Evolutionary conservation across 225 moss, liverwort and hornwort genomes (phyloP).

Genomic region (Bryoerythrophyllum caledonicum): DNA sequence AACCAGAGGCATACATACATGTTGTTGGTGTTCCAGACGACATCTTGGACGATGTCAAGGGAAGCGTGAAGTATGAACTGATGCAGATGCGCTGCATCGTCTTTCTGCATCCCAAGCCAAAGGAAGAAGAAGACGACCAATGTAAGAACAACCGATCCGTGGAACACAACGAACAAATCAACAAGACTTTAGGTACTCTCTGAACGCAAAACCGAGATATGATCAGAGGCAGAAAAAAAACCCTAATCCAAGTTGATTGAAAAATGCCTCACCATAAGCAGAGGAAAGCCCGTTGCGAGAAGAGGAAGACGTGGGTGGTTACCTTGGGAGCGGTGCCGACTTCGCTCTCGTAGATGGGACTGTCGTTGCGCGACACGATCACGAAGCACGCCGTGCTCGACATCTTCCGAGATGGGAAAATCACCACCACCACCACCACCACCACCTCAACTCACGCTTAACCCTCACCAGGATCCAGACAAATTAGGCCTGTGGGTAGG

Average conservation of each 20-base stretch:
- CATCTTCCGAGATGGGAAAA: slow-evolving; percentile 33
- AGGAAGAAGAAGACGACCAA: neutral
- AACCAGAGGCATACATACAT: slow-evolving; percentile 54
- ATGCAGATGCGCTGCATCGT: slow-evolving; percentile 92
- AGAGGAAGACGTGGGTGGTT: neutral
- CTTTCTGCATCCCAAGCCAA: no score
- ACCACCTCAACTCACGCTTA: neutral
- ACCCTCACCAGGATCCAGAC: neutral
- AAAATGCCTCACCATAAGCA: neutral
- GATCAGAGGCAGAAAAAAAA: neutral
- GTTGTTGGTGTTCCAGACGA: slow-evolving; percentile 87
- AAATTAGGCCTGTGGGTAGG: neutral
- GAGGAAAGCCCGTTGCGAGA: no score
- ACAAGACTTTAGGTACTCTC: no score
- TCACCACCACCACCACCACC: no score
- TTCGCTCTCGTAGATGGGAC: slow-evolving; percentile 95
- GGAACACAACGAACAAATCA: no score
- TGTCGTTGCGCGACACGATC: slow-evolving; percentile 89
- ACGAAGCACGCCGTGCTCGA: slow-evolving; percentile 98
- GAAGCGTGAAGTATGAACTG: slow-evolving; percentile 98
- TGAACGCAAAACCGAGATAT: no score
- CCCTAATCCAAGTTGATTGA: neutral
- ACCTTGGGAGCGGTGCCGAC: slow-evolving; percentile 99
- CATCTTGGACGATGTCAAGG: slow-evolving; percentile 92
- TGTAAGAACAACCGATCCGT: neutral